Evolutionary conservation across 176 grass and related monocot genomes (phyloP), one percentile per base, ranked within the genome.

Genomic region (Miscanthus lutarioriparius): DNA sequence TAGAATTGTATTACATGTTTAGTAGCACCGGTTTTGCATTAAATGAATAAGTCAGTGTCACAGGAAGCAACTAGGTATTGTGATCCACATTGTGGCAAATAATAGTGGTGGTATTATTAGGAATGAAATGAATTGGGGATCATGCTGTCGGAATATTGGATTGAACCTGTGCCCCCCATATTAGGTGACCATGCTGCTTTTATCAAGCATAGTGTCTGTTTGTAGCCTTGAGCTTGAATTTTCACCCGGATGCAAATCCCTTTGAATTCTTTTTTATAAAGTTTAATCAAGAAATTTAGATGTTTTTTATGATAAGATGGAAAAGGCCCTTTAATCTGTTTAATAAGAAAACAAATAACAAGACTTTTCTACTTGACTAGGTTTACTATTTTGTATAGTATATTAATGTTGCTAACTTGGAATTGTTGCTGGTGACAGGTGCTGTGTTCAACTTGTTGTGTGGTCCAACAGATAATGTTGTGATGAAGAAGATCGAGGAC

Each of bases 391-490:
- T n/a, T 51, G 1, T n/a, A 7, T 14, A 11, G 6, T n/a, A 1
- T 26, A 25, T 41, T 75, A 17, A 30, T 74, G 11, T 62, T 74
- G 23, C 32, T 83, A 48, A 67, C 22, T 74, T 11, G 59, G 38
- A 80, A 75, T n/a, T 70, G 10, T 85, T 89, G 81, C 25, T 90
- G 78, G 77, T 48, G 40, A 83, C 83, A 98, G 96, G 96, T 86
- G 96, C 91, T 89, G 91, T 98, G 41, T 98, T 98, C 88, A 98
- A 98, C 79, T 89, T 98, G 49, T 16, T 98, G 33, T 98, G 92
- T 22, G 92, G 88, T 25, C 82, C 80, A 72, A 86, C 58, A 54
- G 95, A 98, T 82, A 77, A 61, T 48, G 76, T 74, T 67, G 86
- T 98, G 64, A 98, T 98, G 96, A 92, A 80, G 56, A 95, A 96